Percentiles rank a stretch among this genome's conserved stretches.
Evolutionary conservation across 345 rosid genomes (phyloP).

Genomic region (Isatis tinctoria): DNA sequence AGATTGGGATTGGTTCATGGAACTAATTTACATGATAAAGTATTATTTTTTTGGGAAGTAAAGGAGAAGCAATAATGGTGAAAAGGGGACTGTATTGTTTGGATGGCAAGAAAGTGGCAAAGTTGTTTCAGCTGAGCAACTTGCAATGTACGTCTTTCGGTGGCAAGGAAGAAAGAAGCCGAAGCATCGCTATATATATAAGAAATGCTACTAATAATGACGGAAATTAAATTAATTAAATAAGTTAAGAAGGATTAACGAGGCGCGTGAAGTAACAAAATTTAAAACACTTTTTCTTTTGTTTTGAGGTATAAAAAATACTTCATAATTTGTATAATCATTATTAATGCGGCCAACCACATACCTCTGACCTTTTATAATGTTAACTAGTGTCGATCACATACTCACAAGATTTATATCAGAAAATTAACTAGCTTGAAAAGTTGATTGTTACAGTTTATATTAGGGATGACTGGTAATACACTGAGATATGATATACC

Average conservation of each 20-base stretch:
- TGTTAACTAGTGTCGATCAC: not conserved
- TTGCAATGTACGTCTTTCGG: conserved; percentile 25
- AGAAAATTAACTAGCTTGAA: too few relatives aligned
- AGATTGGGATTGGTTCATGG: conserved; percentile 10
- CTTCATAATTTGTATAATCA: not conserved
- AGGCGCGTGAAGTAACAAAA: not conserved
- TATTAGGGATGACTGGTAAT: too few relatives aligned
- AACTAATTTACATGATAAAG: conserved; percentile 28
- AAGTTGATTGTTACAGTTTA: too few relatives aligned
- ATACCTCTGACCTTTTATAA: conserved; percentile 16
- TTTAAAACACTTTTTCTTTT: not conserved
- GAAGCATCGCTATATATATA: conserved; percentile 21
- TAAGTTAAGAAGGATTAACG: not conserved
- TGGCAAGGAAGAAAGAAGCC: conserved; percentile 20
- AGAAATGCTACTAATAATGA: not conserved
- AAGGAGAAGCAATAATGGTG: conserved; percentile 15
- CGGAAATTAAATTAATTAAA: not conserved
- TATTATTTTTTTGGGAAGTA: not conserved
- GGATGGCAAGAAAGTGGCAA: conserved; percentile 21
- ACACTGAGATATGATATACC: too few relatives aligned
- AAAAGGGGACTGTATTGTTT: conserved; percentile 1
- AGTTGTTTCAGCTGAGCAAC: conserved; percentile 14
- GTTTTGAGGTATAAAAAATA: not conserved
- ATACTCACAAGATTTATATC: not conserved
- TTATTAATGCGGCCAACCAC: not conserved